Conservation (phyloP, 2,329 filamentous ascomycete species). For the Fonsecaea erecta region DNA sequence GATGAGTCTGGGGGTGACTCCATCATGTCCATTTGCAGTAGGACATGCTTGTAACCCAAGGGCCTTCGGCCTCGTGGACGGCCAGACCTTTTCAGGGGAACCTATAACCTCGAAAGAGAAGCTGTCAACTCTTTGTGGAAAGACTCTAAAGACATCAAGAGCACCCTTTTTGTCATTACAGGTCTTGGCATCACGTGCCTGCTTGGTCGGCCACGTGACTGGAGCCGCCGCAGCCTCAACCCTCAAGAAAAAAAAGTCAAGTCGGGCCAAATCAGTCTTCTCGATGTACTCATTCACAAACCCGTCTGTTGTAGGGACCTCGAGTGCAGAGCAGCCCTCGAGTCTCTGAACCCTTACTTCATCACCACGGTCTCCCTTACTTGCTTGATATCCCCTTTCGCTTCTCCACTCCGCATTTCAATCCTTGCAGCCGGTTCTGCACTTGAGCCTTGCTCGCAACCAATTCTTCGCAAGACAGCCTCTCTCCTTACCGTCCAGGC, state of each 20-base stretch:
- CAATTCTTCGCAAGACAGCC: constrained; percentile 29
- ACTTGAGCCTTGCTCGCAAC: constrained; percentile 49
- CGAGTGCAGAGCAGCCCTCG: constrained; percentile 25
- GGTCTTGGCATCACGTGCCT: background rate
- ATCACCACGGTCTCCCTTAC: constrained; percentile 21
- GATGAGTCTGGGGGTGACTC: no score
- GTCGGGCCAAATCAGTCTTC: background rate
- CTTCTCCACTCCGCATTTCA: constrained; percentile 60
- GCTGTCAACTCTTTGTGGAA: no score
- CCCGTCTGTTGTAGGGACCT: constrained; percentile 16
- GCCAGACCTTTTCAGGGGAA: no score
- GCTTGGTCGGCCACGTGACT: background rate
- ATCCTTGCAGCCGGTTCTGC: constrained; percentile 71
- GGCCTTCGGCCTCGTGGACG: no score
- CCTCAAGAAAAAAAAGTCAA: background rate
- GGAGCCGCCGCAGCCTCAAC: background rate
- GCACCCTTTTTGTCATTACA: no score
- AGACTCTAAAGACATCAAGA: no score
- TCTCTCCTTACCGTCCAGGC: constrained; percentile 7
- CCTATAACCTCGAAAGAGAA: no score
- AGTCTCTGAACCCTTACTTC: constrained; percentile 14
- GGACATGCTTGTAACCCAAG: no score
- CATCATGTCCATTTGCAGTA: no score
- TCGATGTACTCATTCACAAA: background rate
- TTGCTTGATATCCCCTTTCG: constrained; percentile 48